Percentiles rank a stretch among this genome's conserved stretches.
Conservation (phyloP, 352 stramenopile genomes). For the Globisporangium carolinianum region DNA sequence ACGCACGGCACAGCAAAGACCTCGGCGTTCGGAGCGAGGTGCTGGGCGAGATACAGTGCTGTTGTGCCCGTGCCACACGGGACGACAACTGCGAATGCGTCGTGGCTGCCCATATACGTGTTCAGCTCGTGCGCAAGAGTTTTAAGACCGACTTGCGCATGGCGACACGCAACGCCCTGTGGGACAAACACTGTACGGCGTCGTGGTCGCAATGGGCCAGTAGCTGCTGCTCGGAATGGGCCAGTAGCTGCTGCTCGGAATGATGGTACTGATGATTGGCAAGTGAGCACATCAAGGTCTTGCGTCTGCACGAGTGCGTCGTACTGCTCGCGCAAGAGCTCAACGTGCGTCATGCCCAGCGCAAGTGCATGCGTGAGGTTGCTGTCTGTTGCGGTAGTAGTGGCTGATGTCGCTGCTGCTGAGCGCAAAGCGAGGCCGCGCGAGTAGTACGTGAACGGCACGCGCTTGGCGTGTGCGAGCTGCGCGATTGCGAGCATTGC, state of each 20-base stretch:
- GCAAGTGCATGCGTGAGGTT: slow-evolving; percentile 40
- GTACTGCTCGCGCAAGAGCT: slow-evolving; percentile 38
- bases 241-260: no score
- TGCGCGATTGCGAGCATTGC: slow-evolving; percentile 83
- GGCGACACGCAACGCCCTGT: slow-evolving; percentile 58
- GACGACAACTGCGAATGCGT: slow-evolving; percentile 52
- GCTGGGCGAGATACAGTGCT: slow-evolving; percentile 71
- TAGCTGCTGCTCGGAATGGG: no score
- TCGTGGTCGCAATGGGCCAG: no score
- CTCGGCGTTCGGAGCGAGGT: slow-evolving; percentile 26
- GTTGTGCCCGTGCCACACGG: slow-evolving; percentile 75
- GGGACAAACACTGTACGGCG: slow-evolving; percentile 34
- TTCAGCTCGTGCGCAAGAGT: slow-evolving; percentile 70
- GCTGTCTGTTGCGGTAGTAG: background rate
- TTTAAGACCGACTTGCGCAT: slow-evolving; percentile 51
- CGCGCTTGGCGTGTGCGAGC: slow-evolving; percentile 51
- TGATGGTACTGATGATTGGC: background rate
- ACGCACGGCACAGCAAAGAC: slow-evolving; percentile 72
- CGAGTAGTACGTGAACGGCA: slow-evolving; percentile 86
- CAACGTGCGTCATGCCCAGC: slow-evolving; percentile 66
- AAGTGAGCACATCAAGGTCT: slow-evolving; percentile 22
- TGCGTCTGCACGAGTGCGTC: slow-evolving; percentile 31
- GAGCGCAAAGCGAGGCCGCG: slow-evolving; percentile 21
- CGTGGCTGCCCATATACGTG: slow-evolving; percentile 26
- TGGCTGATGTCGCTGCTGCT: background rate